A percentile compares a stretch with the other conserved stretches of the same genome.
These are phyloP conservation scores for Hymenoscyphus scutula DNA, from an alignment of 2,329 filamentous ascomycete genomes.

Conservation along the genomic window DNA sequence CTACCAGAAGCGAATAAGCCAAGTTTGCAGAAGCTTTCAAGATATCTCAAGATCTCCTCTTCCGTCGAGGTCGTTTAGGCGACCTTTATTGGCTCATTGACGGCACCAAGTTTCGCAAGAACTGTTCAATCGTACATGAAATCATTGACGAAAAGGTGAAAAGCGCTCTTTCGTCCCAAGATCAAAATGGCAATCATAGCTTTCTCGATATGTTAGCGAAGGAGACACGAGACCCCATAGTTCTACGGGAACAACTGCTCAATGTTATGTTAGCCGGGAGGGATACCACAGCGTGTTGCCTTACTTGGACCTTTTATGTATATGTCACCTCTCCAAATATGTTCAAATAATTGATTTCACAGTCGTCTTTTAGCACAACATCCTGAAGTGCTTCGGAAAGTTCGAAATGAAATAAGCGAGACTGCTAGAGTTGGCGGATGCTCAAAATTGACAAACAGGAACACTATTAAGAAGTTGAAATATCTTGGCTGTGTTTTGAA, in stretches of 20 bases:
- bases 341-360: too few relatives aligned
- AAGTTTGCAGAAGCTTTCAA: background rate
- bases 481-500: background rate
- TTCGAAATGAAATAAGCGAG: background rate
- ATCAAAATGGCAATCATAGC: background rate
- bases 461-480: background rate
- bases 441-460: background rate
- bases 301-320: background rate
- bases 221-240: background rate
- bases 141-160: background rate
- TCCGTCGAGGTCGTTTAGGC: background rate
- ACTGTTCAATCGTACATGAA: background rate
- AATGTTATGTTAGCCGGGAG: conserved; percentile 38
- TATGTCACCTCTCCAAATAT: too few relatives aligned
- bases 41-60: background rate
- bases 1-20: background rate
- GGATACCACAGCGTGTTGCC: conserved; percentile 18
- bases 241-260: conserved; percentile 14
- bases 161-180: background rate
- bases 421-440: background rate
- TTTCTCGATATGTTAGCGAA: background rate
- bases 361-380: conserved; percentile 1
- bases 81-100: background rate
- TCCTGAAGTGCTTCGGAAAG: background rate
- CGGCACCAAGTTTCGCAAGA: background rate